Conservation (phyloP, 2,329 filamentous ascomycete species). For the Nigrospora oryzae region DNA sequence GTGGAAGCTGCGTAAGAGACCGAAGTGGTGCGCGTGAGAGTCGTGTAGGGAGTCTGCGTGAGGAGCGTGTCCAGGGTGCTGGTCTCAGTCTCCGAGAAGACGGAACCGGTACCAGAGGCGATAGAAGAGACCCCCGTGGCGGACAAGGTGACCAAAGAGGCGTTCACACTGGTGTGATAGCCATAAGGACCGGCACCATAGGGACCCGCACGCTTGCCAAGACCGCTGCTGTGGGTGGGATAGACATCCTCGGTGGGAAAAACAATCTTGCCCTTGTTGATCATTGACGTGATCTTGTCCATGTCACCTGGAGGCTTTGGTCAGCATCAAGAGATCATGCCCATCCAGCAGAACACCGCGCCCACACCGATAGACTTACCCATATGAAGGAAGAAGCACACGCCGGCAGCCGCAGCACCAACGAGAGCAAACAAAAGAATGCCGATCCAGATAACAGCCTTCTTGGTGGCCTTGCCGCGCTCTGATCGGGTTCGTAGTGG, state of each 20-base stretch:
- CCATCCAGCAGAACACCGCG: background rate
- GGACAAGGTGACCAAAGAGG: background rate
- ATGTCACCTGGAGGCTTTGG: background rate
- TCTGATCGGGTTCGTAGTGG: too few species aligned
- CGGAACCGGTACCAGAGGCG: background rate
- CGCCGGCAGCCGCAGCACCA: background rate
- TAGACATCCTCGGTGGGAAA: background rate
- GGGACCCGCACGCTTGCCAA: background rate
- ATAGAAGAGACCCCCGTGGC: background rate
- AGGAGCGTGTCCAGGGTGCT: background rate
- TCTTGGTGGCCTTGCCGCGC: too few species aligned
- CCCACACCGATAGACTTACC: background rate
- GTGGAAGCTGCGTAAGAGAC: background rate
- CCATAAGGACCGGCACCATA: background rate
- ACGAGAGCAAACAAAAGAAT: background rate
- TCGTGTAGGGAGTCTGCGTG: background rate
- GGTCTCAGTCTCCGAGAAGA: background rate
- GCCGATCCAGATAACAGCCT: too few species aligned
- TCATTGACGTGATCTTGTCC: background rate
- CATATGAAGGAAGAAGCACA: constrained; percentile 1
- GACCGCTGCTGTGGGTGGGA: background rate
- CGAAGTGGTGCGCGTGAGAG: too few species aligned
- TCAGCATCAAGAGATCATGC: background rate
- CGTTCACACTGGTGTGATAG: background rate
- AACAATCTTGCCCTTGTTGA: background rate